Evolutionary conservation across 2,329 filamentous ascomycete genomes (phyloP), one percentile per base, ranked within the genome.

Genomic region (Pestalotiopsis fici): DNA sequence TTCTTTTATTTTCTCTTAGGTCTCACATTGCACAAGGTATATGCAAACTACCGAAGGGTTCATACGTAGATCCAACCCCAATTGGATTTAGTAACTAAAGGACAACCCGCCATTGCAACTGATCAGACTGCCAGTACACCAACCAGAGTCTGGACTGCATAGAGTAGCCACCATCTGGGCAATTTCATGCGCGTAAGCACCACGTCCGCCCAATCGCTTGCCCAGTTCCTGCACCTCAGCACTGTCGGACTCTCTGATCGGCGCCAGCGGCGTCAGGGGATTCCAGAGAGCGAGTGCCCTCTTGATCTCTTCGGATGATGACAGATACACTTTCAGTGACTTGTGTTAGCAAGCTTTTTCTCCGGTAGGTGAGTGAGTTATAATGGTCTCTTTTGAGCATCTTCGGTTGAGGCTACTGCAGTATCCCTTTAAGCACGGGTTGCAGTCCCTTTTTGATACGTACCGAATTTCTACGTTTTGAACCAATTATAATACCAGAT

Each of bases 271-370:
- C 35, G 69, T 68, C 25, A 70, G 7, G 1, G 61, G 61, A 43
- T 69, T 69, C 59, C 59, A 70, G 12, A 56, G 7, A 1, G 65
- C 66, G 4, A 70, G 35, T 6, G n/a, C 37, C 35, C 79, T 78
- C 80, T 86, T 86, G 72, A 90, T 90, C 15, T 81, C 82, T 66
- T 86, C 82, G 25, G 83, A 82, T 1, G 86, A 86, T n/a, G 79
- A 78, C 62, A 81, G 82, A 72, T 85, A 87, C 76, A 79, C n/a
- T n/a, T n/a, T n/a, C n/a, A n/a, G n/a, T n/a, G n/a, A n/a, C n/a
- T n/a, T n/a, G n/a, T n/a, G n/a, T n/a, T n/a, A n/a, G n/a, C n/a
- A n/a, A n/a, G n/a, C n/a, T n/a, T n/a, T n/a, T n/a, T n/a, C n/a
- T n/a, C n/a, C n/a, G n/a, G n/a, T n/a, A n/a, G n/a, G n/a, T n/a